Evolutionary conservation across 441 rosid species (phyloP).

Genomic region (Rhodomyrtus psidioides): DNA sequence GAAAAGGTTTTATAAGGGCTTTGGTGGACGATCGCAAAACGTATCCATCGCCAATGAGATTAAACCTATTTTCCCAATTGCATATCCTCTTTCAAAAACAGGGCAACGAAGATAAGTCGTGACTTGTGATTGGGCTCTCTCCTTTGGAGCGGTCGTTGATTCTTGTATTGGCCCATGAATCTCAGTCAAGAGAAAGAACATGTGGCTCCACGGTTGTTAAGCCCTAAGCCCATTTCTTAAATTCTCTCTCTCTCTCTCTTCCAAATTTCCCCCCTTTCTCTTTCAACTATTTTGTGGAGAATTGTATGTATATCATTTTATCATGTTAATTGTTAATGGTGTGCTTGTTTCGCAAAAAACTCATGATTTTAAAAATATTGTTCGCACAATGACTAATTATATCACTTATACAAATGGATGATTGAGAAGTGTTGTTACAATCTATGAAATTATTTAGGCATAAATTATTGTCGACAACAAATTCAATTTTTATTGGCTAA

Average conservation of each 20-base stretch:
- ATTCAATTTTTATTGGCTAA: not conserved
- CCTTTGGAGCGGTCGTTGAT: too few species aligned
- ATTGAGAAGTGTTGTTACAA: not conserved
- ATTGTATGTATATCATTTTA: not conserved
- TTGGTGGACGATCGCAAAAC: not conserved
- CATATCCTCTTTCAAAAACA: not conserved
- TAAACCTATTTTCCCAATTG: not conserved
- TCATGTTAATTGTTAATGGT: not conserved
- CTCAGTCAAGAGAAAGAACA: not conserved
- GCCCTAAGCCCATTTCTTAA: not conserved
- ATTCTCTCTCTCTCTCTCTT: not conserved
- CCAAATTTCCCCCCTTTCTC: not conserved
- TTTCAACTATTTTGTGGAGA: not conserved
- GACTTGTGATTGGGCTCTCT: not conserved
- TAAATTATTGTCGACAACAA: not conserved
- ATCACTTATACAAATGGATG: not conserved
- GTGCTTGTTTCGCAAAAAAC: not conserved
- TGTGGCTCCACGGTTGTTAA: not conserved
- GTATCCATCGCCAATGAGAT: not conserved
- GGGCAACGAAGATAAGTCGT: not conserved
- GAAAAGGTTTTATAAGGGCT: not conserved
- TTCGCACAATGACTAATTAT: not conserved
- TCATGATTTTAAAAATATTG: not conserved
- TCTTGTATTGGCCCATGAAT: not conserved
- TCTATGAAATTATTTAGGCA: accelerated